A percentile compares a stretch with the other conserved stretches of the same genome.
Evolutionary conservation across 805 yeast species (phyloP).

Genomic region (Ogataea allantospora): DNA sequence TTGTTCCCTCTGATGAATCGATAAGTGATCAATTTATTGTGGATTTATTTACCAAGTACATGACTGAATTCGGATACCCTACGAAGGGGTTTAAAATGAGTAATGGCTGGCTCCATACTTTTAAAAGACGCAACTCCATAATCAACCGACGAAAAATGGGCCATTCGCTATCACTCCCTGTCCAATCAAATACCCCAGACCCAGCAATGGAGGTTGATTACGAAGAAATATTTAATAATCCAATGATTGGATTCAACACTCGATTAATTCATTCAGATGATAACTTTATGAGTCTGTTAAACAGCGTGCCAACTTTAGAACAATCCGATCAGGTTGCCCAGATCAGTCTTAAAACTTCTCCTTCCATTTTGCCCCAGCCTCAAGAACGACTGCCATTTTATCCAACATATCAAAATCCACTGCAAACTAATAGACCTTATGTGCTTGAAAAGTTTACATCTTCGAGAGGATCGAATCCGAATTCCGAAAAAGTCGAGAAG

Average conservation of each 20-base stretch:
- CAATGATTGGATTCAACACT: conserved; percentile 36
- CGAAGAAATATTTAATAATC: conserved; percentile 30
- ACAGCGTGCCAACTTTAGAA: conserved; percentile 5
- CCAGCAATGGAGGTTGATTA: conserved; percentile 7
- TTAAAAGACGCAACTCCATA: conserved; percentile 32
- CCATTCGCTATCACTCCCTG: not conserved
- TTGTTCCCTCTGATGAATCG: conserved; percentile 13
- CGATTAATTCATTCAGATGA: conserved; percentile 38
- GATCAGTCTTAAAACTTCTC: conserved; percentile 1
- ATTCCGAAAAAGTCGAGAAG: conserved; percentile 45
- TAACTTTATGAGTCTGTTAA: conserved; percentile 21
- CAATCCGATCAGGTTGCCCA: conserved; percentile 4
- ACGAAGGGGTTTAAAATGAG: conserved; percentile 27
- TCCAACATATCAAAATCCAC: conserved; percentile 29
- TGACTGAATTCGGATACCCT: conserved; percentile 25
- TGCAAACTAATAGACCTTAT: conserved; percentile 23
- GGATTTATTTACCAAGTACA: conserved; percentile 16
- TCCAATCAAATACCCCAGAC: not conserved
- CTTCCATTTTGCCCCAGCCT: not conserved
- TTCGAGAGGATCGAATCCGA: conserved; percentile 46
- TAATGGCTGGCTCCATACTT: conserved; percentile 36
- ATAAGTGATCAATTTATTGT: conserved; percentile 31
- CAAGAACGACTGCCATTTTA: conserved; percentile 21
- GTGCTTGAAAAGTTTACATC: conserved; percentile 34
- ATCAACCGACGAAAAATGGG: conserved; percentile 6